Base-by-base conservation (phyloP, 306 rosid species). In the Astragalus membranaceus region DNA sequence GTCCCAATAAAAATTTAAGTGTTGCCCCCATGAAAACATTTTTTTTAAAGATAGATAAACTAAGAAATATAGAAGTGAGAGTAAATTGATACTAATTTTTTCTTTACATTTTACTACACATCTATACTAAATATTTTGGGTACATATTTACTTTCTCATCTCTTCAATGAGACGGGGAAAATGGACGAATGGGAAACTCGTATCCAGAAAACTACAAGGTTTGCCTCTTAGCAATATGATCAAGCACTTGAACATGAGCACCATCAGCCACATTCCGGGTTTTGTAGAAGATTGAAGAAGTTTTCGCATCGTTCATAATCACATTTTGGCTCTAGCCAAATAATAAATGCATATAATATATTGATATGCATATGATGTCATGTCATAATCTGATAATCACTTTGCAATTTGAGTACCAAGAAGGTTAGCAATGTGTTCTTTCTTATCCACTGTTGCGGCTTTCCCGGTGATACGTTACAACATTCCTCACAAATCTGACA, bases 181-280 rank as follows among this genome's bases (percentile, higher is more conserved):
- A 20, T 1, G 23, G 23, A 20, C 23, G 23, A 20, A 20, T 20
- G 23, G 23, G 23, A 20, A 20, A 20, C 23, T 2, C 23, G 23
- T 20, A 20, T 20, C 5, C 47, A 64, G 29, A 58, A 66, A 72
- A 11, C 23, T 39, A 72, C 70, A 57, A 48, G 43, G 35, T 39
- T 65, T 39, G 70, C 75, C 71, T 49, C 62, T 64, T 47, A 49
- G 23, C 20, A 46, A 53, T 20, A 35, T 67, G 55, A 73, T 52
- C 32, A 79, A 33, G 30, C 82, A 44, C 16, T 36, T 14, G 12
- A 32, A 39, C 57, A 13, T 6, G 44, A 46, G 1, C 46, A 57
- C 30, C 57, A 36, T 54, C 46, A 29, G 2, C 33, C 64, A 50
- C 55, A 51, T 29, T 50, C 41, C 69, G 26, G 41, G 23, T 49